Conservation (phyloP, 768 basidiomycete genomes). For the Amanita molliuscula region DNA sequence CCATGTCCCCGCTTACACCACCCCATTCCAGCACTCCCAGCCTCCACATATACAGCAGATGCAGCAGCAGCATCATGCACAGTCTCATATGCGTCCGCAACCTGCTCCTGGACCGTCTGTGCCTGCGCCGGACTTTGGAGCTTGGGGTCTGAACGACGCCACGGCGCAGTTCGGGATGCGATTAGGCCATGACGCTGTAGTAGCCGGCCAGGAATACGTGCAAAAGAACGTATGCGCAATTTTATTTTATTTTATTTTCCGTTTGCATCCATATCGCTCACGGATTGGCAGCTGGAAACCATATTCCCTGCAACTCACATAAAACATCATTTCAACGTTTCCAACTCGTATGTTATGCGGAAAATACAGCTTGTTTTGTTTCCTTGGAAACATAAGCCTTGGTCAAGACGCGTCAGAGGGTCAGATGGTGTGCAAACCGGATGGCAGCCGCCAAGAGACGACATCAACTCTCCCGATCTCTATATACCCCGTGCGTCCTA, state of each 20-base stretch:
- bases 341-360: constrained; percentile 87
- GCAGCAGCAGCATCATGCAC: constrained; percentile 21
- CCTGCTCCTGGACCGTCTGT: constrained; percentile 19
- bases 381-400: constrained; percentile 89
- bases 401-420: constrained; percentile 61
- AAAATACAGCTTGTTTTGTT: constrained; percentile 87
- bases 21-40: constrained; percentile 39
- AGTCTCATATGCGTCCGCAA: constrained; percentile 22
- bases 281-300: constrained; percentile 54
- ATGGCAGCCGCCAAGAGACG: constrained; percentile 85
- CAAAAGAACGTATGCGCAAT: constrained; percentile 71
- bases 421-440: constrained; percentile 61
- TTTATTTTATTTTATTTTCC: too few relatives aligned
- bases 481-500: constrained; percentile 77
- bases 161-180: constrained; percentile 97
- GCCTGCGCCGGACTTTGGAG: constrained; percentile 41
- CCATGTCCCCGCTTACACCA: constrained; percentile 36
- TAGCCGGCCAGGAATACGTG: constrained; percentile 92
- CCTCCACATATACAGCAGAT: constrained; percentile 21
- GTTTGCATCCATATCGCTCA: constrained; percentile 6
- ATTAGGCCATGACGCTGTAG: constrained; percentile 83
- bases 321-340: constrained; percentile 93
- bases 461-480: constrained; percentile 91
- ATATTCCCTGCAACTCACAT: constrained; percentile 67
- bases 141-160: constrained; percentile 85